These are phyloP conservation scores for Strigomonas galati DNA, from an alignment of 208 protist species.

Conservation along the genomic window DNA sequence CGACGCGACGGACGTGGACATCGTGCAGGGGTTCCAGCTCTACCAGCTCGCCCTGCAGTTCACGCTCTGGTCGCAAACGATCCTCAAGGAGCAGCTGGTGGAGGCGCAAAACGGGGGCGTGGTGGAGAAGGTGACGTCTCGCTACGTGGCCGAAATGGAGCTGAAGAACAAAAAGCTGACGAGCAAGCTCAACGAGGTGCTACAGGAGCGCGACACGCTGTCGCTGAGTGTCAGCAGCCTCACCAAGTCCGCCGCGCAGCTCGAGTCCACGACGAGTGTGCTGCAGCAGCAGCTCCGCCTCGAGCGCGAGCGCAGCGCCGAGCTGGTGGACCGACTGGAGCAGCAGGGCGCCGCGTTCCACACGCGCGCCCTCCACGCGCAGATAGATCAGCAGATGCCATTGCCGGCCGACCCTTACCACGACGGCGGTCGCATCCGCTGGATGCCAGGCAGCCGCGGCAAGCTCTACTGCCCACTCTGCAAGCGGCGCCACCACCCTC, in stretches of 20 bases:
- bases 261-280: conserved; percentile 37
- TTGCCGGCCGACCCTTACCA: background rate
- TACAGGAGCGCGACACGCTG: conserved; percentile 51
- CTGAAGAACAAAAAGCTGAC: conserved; percentile 25
- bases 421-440: conserved; percentile 13
- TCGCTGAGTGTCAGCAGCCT: conserved; percentile 32
- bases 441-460: background rate
- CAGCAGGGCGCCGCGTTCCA: conserved; percentile 22
- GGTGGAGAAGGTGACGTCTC: conserved; percentile 38
- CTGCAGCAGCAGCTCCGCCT: conserved; percentile 48
- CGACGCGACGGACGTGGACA: conserved; percentile 43
- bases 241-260: conserved; percentile 34
- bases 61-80: conserved; percentile 71
- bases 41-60: conserved; percentile 80
- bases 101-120: conserved; percentile 38
- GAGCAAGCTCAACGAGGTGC: conserved; percentile 21
- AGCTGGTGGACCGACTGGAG: conserved; percentile 30
- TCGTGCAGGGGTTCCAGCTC: conserved; percentile 58
- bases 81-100: conserved; percentile 64
- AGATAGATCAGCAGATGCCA: background rate
- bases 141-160: conserved; percentile 51
- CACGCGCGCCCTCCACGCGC: conserved; percentile 8
- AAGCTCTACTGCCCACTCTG: conserved; percentile 3
- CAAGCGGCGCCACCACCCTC: background rate
- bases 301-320: conserved; percentile 40